Base-by-base conservation (phyloP, 176 grass and related monocot genomes). In the Oryza rufipogon region DNA sequence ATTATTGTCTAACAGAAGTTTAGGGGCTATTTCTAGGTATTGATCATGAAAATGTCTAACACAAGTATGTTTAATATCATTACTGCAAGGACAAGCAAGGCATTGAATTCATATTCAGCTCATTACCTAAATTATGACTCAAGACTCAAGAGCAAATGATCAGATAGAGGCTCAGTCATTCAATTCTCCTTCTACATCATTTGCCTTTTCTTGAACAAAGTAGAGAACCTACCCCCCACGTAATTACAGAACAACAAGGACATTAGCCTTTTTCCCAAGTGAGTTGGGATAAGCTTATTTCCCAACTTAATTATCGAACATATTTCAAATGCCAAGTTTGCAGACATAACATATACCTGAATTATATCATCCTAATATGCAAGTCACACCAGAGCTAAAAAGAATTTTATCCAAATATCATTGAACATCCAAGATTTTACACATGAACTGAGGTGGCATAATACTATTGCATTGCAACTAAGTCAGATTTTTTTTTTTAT, bases 341-440 rank as follows among this genome's bases (percentile, higher is more conserved):
- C 49, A 71, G 17, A 51, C 34, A 72, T 63, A 82, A 81, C 80
- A 19, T 71, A 30, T 46, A 45, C 15, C 19, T 81, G 32, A 41
- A 42, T 52, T 58, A 33, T 45, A 54, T 10, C 69, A 66, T 26
- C 39, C 68, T 71, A 71, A 44, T 17, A 30, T 48, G 9, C 28
- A 22, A 45, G 15, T 30, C 76, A 16, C 42, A 61, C 64, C 7
- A 9, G 7, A 28, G 41, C 38, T 65, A 28, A 74, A 49, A 16
- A 14, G 11, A 48, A 74, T 13, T 15, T 13, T 9, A 30, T 47
- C 46, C 19, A 49, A 51, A 13, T 26, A 20, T 47, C 39, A 45
- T 71, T 19, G 22, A 47, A 12, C n/a, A 74, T 52, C 71, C 22
- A 47, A 0, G 25, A 17, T 49, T 49, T 52, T 75, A 54, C 12